Evolutionary conservation across 768 basidiomycete genomes (phyloP).

Genomic region (Mycena albidolilacea): DNA sequence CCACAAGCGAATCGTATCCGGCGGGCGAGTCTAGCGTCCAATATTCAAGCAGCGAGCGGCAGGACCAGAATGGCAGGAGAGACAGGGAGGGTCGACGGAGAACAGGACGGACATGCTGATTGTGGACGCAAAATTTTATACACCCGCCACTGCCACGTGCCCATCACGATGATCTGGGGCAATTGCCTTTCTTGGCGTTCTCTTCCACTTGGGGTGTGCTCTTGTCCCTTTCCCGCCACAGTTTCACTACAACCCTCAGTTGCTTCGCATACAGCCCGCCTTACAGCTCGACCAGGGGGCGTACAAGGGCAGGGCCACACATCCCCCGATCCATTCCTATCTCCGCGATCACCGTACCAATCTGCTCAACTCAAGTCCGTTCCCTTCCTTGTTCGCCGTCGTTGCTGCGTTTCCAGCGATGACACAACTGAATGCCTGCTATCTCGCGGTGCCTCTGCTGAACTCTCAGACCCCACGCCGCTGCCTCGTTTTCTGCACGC

Average conservation of each 20-base stretch:
- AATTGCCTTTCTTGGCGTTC: constrained; percentile 10
- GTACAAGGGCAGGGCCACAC: neutral
- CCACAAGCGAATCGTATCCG: neutral
- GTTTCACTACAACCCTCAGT: too few species aligned
- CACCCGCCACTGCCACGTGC: neutral
- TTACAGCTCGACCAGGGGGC: neutral
- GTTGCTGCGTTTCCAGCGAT: too few species aligned
- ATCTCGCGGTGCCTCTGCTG: neutral
- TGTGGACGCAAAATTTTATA: constrained; percentile 8
- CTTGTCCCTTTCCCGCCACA: neutral
- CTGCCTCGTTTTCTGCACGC: neutral
- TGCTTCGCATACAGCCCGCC: neutral
- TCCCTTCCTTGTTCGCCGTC: neutral
- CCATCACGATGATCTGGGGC: neutral
- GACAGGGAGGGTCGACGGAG: neutral
- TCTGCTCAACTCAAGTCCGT: neutral
- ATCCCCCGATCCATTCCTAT: neutral
- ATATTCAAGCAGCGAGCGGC: neutral
- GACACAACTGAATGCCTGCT: neutral
- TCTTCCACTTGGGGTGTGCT: neutral
- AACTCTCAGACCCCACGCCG: neutral
- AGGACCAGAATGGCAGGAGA: neutral
- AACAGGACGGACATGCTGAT: neutral
- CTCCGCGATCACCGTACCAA: neutral
- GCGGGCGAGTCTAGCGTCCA: neutral